These are phyloP conservation scores for Pezicula carpinea DNA, from an alignment of 2,329 filamentous ascomycete species.

Conservation along the genomic window DNA sequence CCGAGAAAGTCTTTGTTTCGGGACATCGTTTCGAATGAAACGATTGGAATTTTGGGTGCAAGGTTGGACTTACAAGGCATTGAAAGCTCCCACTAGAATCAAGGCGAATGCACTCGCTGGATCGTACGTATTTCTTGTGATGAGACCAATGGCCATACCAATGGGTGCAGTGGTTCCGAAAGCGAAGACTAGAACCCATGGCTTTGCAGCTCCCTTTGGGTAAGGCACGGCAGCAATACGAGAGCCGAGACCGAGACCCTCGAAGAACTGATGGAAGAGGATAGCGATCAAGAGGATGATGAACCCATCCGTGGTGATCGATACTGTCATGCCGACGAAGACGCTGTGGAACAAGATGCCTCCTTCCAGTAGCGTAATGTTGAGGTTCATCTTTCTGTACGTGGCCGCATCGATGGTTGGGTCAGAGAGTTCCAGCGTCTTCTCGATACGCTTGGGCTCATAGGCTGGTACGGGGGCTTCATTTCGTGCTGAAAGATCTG, in stretches of 20 bases:
- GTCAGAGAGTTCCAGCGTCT: constrained; percentile 2
- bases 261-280: constrained; percentile 55
- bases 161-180: constrained; percentile 58
- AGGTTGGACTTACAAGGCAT: constrained; percentile 50
- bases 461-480: background rate
- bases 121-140: constrained; percentile 72
- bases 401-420: constrained; percentile 33
- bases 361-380: constrained; percentile 71
- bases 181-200: constrained; percentile 13
- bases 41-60: background rate
- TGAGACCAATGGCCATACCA: constrained; percentile 73
- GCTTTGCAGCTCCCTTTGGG: constrained; percentile 8
- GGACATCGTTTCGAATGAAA: no score
- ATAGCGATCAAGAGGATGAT: constrained; percentile 64
- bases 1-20: background rate
- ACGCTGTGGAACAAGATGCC: constrained; percentile 77
- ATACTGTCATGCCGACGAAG: constrained; percentile 70
- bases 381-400: constrained; percentile 61
- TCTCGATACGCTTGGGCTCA: no score
- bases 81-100: constrained; percentile 80
- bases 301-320: constrained; percentile 61
- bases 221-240: constrained; percentile 49
- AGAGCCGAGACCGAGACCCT: constrained; percentile 64
- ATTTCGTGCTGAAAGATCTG: constrained; percentile 26
- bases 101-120: constrained; percentile 69